Percentiles rank a stretch among this genome's conserved stretches.
Conservation (phyloP, 2,329 filamentous ascomycete species). For the Cladosporium sp. region DNA sequence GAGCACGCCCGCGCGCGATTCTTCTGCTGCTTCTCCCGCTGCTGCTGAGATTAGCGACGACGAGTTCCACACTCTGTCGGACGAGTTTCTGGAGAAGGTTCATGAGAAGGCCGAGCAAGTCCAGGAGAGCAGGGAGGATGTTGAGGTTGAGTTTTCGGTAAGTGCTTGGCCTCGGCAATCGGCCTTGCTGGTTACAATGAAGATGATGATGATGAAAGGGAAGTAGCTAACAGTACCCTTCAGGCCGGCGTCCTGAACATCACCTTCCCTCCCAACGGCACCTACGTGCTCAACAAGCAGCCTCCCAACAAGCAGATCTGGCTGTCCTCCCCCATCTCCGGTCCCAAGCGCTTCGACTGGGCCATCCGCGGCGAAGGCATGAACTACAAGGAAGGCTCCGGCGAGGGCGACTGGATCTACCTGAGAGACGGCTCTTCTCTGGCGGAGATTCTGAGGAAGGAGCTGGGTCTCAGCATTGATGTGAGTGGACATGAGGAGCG, state of each 20-base stretch:
- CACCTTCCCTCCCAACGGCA: slow-evolving; percentile 63
- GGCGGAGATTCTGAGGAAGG: slow-evolving; percentile 65
- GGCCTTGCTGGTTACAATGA: neutral
- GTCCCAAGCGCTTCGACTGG: slow-evolving; percentile 93
- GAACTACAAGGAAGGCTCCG: slow-evolving; percentile 73
- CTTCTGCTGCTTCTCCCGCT: slow-evolving; percentile 40
- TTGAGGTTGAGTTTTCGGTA: slow-evolving; percentile 89
- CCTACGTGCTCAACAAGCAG: slow-evolving; percentile 96
- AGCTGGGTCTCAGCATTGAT: slow-evolving; percentile 64
- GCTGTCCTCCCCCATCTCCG: slow-evolving; percentile 85
- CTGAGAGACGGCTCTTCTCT: slow-evolving; percentile 74
- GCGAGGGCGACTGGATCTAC: slow-evolving; percentile 78
- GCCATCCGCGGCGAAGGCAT: slow-evolving; percentile 68
- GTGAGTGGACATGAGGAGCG: slow-evolving; percentile 23
- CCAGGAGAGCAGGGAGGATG: slow-evolving; percentile 66
- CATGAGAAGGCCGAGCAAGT: slow-evolving; percentile 62
- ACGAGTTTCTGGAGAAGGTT: slow-evolving; percentile 64
- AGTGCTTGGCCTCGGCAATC: slow-evolving; percentile 26
- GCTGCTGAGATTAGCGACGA: slow-evolving; percentile 55
- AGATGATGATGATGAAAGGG: neutral
- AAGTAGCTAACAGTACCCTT: slow-evolving; percentile 2
- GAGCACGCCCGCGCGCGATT: slow-evolving; percentile 35
- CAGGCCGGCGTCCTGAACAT: slow-evolving; percentile 85
- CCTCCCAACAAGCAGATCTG: slow-evolving; percentile 97
- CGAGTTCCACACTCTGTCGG: slow-evolving; percentile 73